Conservation (phyloP, 2,329 filamentous ascomycete genomes). For the Diplodia scrobiculata region DNA sequence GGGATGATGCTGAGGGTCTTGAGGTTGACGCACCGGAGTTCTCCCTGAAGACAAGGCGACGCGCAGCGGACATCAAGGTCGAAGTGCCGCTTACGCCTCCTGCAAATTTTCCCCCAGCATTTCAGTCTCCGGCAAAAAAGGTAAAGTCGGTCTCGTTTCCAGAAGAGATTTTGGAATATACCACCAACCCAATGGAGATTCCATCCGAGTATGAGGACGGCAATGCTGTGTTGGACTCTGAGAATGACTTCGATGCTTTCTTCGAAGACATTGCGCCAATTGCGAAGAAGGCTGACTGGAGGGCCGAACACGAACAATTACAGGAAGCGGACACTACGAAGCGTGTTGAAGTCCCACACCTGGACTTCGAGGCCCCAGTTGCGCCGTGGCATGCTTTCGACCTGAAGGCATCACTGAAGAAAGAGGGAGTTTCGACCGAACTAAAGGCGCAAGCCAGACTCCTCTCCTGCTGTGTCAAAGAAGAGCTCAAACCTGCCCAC, state of each 20-base stretch:
- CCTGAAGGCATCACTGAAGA: constrained; percentile 22
- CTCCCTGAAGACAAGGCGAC: constrained; percentile 37
- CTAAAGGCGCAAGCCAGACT: constrained; percentile 36
- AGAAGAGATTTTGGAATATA: constrained; percentile 42
- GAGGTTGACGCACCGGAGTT: background rate
- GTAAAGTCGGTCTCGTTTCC: constrained; percentile 47
- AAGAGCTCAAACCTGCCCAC: constrained; percentile 36
- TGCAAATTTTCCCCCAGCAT: constrained; percentile 33
- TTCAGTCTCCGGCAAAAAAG: constrained; percentile 45
- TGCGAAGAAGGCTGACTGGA: constrained; percentile 42
- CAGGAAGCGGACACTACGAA: constrained; percentile 52
- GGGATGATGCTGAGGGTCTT: constrained; percentile 34
- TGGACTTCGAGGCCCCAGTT: constrained; percentile 49
- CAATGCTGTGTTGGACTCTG: constrained; percentile 33
- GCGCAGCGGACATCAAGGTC: constrained; percentile 46
- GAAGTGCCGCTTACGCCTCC: constrained; percentile 52
- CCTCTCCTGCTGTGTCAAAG: constrained; percentile 25
- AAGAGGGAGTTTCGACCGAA: constrained; percentile 32
- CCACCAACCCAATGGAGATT: constrained; percentile 33
- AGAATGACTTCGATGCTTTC: constrained; percentile 41
- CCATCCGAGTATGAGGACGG: background rate
- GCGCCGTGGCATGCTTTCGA: constrained; percentile 53
- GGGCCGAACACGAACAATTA: constrained; percentile 51
- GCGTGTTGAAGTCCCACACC: constrained; percentile 52
- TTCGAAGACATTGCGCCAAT: constrained; percentile 43